Conservation (phyloP, 129 eudicot species). For the Heracleum sosnowskyi region DNA sequence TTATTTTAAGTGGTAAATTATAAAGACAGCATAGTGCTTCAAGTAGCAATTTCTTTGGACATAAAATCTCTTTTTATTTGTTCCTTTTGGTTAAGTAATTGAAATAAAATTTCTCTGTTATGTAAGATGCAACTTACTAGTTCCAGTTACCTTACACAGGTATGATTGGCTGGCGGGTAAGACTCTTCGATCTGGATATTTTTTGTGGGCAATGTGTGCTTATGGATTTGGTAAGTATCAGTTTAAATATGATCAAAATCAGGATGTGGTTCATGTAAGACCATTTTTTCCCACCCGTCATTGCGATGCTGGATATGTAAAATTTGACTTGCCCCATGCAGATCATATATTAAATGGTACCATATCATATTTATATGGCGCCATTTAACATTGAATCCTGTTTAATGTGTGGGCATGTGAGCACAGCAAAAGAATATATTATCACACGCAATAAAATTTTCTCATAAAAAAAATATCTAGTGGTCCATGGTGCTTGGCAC, state of each 20-base stretch:
- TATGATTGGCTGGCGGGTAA: slow-evolving; percentile 84
- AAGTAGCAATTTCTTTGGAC: background rate
- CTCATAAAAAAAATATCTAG: background rate
- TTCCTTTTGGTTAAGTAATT: too few species aligned
- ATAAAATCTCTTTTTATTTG: background rate
- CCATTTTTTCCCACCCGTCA: background rate
- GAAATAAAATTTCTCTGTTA: background rate
- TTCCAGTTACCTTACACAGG: slow-evolving; percentile 32
- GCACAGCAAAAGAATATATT: background rate
- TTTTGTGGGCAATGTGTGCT: slow-evolving; percentile 79
- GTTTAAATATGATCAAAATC: background rate
- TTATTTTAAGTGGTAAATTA: background rate
- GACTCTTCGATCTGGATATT: slow-evolving; percentile 64
- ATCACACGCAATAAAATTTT: background rate
- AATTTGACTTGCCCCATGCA: background rate
- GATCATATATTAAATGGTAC: background rate
- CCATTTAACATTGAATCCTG: background rate
- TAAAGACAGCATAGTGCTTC: background rate
- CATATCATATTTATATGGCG: background rate
- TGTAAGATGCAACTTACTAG: background rate
- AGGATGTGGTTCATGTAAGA: background rate
- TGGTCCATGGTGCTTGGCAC: background rate
- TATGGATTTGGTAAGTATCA: slow-evolving; percentile 61
- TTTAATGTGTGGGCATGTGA: background rate
- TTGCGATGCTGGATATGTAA: background rate